Base-by-base conservation (phyloP, 1,139 yeast species). In the Hemisphaericaspora subhashii region DNA sequence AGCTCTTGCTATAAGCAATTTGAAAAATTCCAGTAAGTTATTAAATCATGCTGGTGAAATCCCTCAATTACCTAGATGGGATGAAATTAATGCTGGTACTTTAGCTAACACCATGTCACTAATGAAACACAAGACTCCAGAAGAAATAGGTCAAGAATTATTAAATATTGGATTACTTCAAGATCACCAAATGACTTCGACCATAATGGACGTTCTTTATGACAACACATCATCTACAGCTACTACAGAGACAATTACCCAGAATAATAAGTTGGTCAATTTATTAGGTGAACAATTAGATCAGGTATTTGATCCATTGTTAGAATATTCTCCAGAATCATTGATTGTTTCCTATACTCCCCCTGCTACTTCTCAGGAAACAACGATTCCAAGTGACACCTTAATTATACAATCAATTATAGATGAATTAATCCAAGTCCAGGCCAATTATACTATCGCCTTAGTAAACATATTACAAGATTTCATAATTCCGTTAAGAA, bases 261-360 rank as follows among this genome's bases (percentile, higher is more conserved):
- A 83, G 35, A 89, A 88, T 57, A 88, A 90, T 53, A 78, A 72
- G 43, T 59, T 90, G 22, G 96, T 89, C 0, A 82, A 74, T 44
- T 57, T 83, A 31, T 62, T 90, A 18, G 98, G 98, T 0, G 83
- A 82, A 35, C 97, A 90, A 58, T 66, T 88, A 36, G 96, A 89
- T 48, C 94, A 86, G 50, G 62, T 90, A 29, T 90, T 90, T 60
- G 95, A 90, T 54, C 96, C 97, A 0, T 63, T 89, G 37, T 74
- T 87, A 7, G 97, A 90, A 58, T 90, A 90, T 57, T 86, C 95
- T 0, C 98, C 98, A 0, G 96, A 90, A 58, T 80, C 82, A 26
- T 77, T 95, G 36, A 89, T 85, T 45, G 71, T 76, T 39, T 68
- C 76, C 1, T 90, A 90, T 54, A 68, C 56, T 23, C 78, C 81